phyloP scores from a whole-genome alignment of 768 basidiomycete species.

The Clitopilus hobsonii region DNA sequence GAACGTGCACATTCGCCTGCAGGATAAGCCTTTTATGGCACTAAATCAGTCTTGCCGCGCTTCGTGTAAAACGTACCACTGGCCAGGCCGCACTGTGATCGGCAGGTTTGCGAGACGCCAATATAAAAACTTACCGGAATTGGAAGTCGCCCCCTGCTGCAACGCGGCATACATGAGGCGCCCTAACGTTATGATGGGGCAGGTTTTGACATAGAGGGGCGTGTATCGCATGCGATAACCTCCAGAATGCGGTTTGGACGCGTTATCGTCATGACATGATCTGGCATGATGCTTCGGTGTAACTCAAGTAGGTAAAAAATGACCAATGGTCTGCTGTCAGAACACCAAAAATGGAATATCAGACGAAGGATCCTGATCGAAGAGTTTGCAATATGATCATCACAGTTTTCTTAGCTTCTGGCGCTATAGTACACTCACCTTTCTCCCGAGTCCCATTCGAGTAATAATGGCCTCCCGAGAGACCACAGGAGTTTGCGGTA shows the following conservation, averaged over 20 bases:
- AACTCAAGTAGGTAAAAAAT: neutral
- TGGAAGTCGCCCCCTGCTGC: neutral
- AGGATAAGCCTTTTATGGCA: slow-evolving; percentile 1
- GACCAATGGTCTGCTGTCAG: neutral
- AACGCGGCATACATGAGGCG: neutral
- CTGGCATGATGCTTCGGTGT: neutral
- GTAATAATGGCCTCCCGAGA: too few species aligned
- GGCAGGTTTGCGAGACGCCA: neutral
- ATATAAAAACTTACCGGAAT: neutral
- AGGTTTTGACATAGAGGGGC: neutral
- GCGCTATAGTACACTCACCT: too few species aligned
- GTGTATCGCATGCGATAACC: neutral
- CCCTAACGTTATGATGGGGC: neutral
- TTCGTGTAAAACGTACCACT: neutral
- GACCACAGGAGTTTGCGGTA: too few species aligned
- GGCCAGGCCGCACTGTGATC: slow-evolving; percentile 1
- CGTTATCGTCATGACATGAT: neutral
- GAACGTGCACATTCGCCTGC: slow-evolving; percentile 1
- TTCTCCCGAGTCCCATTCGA: too few species aligned
- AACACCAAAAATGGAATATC: neutral
- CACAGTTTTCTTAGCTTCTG: too few species aligned
- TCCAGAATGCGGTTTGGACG: too few species aligned
- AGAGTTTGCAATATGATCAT: too few species aligned
- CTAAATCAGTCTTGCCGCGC: neutral
- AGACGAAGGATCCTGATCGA: too few species aligned